Evolutionary conservation across 1,284 basidiomycete species (phyloP).

Genomic region (Papiliotrema fonsecae): DNA sequence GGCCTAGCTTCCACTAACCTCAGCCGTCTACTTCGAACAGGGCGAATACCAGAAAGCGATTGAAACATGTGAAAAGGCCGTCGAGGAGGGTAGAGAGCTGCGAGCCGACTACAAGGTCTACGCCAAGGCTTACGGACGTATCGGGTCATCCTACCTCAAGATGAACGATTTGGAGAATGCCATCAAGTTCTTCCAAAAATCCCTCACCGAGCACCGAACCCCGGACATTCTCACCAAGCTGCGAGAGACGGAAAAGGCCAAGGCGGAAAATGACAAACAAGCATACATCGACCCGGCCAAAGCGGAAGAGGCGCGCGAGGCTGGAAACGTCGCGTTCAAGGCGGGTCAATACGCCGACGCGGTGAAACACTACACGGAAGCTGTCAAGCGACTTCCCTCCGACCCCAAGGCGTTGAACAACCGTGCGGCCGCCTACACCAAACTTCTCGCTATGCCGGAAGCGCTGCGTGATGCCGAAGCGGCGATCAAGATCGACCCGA

Average conservation of each 20-base stretch:
- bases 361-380: slow-evolving; percentile 89
- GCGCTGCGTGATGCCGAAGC: slow-evolving; percentile 93
- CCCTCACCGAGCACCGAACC: slow-evolving; percentile 93
- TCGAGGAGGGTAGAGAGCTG: slow-evolving; percentile 77
- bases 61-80: slow-evolving; percentile 87
- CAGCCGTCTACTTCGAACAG: slow-evolving; percentile 90
- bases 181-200: slow-evolving; percentile 86
- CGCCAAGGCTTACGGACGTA: slow-evolving; percentile 77
- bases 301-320: slow-evolving; percentile 78
- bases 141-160: slow-evolving; percentile 79
- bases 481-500: slow-evolving; percentile 86
- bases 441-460: slow-evolving; percentile 88
- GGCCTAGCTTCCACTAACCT: slow-evolving; percentile 8
- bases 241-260: slow-evolving; percentile 71
- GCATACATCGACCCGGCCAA: slow-evolving; percentile 88
- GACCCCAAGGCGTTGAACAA: slow-evolving; percentile 96
- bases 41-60: slow-evolving; percentile 87
- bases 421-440: slow-evolving; percentile 93
- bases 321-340: slow-evolving; percentile 92
- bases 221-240: slow-evolving; percentile 89
- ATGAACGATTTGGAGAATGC: slow-evolving; percentile 73
- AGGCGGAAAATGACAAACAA: slow-evolving; percentile 69
- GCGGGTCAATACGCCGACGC: slow-evolving; percentile 83
- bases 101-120: slow-evolving; percentile 57
- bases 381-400: slow-evolving; percentile 88